A percentile compares a stretch with the other conserved stretches of the same genome.
phyloP scores from a whole-genome alignment of 768 basidiomycete species.

The Tubosaeta brunneosetosa region DNA sequence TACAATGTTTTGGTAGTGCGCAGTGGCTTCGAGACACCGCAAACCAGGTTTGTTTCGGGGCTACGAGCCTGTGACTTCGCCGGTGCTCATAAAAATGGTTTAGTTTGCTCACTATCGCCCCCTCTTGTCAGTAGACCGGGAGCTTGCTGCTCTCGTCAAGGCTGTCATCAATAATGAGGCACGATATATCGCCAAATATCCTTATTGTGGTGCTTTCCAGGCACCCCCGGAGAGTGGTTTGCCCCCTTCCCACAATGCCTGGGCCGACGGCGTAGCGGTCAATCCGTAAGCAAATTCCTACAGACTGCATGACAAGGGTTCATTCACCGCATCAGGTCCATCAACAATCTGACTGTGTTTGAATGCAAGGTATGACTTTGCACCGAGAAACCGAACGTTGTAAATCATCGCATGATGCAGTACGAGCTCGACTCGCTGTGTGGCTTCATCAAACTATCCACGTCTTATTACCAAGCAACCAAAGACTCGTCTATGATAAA shows the following conservation, averaged over 20 bases:
- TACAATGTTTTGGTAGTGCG: slow-evolving; percentile 42
- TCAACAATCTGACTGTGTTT: slow-evolving; percentile 66
- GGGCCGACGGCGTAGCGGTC: slow-evolving; percentile 64
- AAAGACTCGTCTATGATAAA: slow-evolving; percentile 71
- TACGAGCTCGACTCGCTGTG: slow-evolving; percentile 80
- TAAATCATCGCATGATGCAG: slow-evolving; percentile 28
- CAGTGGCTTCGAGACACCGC: slow-evolving; percentile 83
- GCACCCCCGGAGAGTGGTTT: slow-evolving; percentile 74
- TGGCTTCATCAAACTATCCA: slow-evolving; percentile 73
- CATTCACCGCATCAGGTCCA: slow-evolving; percentile 40
- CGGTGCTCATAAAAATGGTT: slow-evolving; percentile 2
- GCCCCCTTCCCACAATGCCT: slow-evolving; percentile 58
- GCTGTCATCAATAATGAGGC: slow-evolving; percentile 83
- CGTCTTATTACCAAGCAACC: slow-evolving; percentile 68
- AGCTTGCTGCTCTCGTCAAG: slow-evolving; percentile 62
- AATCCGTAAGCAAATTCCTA: slow-evolving; percentile 53
- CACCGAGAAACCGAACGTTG: not conserved
- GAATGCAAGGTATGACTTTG: slow-evolving; percentile 63
- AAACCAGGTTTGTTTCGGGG: slow-evolving; percentile 51
- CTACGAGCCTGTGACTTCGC: not conserved
- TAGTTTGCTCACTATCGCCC: slow-evolving; percentile 69
- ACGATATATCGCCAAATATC: slow-evolving; percentile 64
- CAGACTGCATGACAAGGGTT: not conserved
- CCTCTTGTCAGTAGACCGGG: slow-evolving; percentile 51
- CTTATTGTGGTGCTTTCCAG: slow-evolving; percentile 80